Percentiles rank a stretch among this genome's conserved stretches.
Evolutionary conservation across 1,284 basidiomycete genomes (phyloP).

Genomic region (Cutaneotrichosporon sp.): DNA sequence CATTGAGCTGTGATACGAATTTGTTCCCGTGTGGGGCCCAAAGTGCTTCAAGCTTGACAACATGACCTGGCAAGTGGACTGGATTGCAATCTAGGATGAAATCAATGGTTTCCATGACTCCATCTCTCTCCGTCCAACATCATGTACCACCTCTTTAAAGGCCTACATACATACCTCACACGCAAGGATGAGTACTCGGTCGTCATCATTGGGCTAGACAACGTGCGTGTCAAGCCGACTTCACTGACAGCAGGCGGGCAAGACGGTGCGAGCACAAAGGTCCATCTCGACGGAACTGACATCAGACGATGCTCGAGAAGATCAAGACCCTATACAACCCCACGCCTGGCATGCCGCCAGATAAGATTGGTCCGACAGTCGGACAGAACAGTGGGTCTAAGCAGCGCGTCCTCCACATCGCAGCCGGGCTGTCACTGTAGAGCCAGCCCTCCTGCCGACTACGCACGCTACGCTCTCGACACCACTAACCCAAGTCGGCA

Average conservation of each 20-base stretch:
- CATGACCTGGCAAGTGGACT: not conserved
- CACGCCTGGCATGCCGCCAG: conserved; percentile 74
- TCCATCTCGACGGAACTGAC: conserved; percentile 5
- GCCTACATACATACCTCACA: conserved; percentile 82
- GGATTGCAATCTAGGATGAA: not conserved
- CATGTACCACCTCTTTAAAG: conserved; percentile 87
- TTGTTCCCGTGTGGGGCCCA: conserved; percentile 13
- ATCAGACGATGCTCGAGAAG: conserved; percentile 80
- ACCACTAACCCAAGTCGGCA: conserved; percentile 64
- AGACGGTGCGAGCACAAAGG: conserved; percentile 64
- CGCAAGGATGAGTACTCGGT: conserved; percentile 92
- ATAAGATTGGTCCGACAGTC: conserved; percentile 89
- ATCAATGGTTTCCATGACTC: not conserved
- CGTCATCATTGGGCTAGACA: conserved; percentile 74
- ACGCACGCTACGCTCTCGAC: not conserved
- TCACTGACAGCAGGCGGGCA: conserved; percentile 58
- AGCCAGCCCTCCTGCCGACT: not conserved
- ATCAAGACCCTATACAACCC: conserved; percentile 89
- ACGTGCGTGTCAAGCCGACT: conserved; percentile 35
- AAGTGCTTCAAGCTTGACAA: not conserved
- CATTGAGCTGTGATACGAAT: not conserved
- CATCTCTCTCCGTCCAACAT: not conserved
- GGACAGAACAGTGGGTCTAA: conserved; percentile 80
- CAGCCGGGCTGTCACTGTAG: no score
- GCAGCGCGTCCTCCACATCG: not conserved